Conservation (phyloP, 2,329 filamentous ascomycete species). For the Aspergillus sp. region DNA sequence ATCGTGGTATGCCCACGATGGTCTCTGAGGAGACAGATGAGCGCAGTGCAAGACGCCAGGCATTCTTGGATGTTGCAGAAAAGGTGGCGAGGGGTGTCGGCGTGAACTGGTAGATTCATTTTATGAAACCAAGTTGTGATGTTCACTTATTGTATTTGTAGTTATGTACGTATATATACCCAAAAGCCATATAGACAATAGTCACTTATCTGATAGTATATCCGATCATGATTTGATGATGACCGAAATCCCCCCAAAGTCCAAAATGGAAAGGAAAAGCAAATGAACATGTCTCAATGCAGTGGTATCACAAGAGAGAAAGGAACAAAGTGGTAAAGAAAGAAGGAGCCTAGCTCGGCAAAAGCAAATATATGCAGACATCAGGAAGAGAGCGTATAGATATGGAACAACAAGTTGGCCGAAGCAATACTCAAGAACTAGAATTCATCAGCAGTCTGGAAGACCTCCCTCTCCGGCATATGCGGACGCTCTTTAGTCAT, state of each 20-base stretch:
- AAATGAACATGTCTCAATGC: no score
- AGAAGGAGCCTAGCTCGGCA: neutral
- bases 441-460: conserved; percentile 21
- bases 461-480: conserved; percentile 23
- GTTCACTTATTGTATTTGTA: neutral
- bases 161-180: conserved; percentile 7
- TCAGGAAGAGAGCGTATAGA: neutral
- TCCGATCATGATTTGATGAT: no score
- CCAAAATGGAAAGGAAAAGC: no score
- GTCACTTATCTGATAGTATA: no score
- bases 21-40: conserved; percentile 62
- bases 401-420: no score
- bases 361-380: neutral
- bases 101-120: conserved; percentile 29
- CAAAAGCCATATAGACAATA: neutral
- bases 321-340: neutral
- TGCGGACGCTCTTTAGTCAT: conserved; percentile 14
- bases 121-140: neutral
- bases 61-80: conserved; percentile 64
- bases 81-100: conserved; percentile 40
- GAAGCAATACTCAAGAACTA: neutral
- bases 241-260: no score
- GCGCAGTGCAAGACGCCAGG: conserved; percentile 58
- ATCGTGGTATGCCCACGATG: conserved; percentile 80
- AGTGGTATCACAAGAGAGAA: no score